These are phyloP conservation scores for Candida stauntonica DNA, from an alignment of 805 yeast genomes.

Conservation along the genomic window DNA sequence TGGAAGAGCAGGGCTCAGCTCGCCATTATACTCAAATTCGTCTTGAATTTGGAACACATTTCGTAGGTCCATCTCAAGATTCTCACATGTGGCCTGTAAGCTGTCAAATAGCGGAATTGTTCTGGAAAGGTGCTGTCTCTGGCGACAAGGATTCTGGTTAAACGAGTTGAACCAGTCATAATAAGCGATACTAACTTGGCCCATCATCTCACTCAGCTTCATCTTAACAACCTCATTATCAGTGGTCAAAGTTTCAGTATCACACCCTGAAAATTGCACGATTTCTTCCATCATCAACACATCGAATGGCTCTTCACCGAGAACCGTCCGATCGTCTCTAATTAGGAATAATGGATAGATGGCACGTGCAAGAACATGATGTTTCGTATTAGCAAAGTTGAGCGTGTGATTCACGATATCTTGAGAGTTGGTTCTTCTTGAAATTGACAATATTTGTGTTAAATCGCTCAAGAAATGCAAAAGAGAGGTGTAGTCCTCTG, in stretches of 20 bases:
- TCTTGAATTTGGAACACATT: conserved; percentile 32
- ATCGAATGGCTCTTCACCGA: conserved; percentile 44
- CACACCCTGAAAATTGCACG: conserved; percentile 38
- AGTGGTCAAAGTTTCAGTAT: conserved; percentile 29
- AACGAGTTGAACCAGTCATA: conserved; percentile 40
- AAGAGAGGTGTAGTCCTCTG: conserved; percentile 27
- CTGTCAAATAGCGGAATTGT: conserved; percentile 66
- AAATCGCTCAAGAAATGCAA: conserved; percentile 35
- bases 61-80: conserved; percentile 47
- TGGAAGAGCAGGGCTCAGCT: conserved; percentile 47
- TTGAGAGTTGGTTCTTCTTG: conserved; percentile 26
- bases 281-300: conserved; percentile 40
- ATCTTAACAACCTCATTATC: conserved; percentile 22
- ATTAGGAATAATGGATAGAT: conserved; percentile 56
- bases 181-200: conserved; percentile 45
- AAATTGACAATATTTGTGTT: conserved; percentile 30
- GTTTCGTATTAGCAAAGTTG: conserved; percentile 31
- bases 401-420: conserved; percentile 31
- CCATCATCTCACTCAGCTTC: conserved; percentile 31
- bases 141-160: conserved; percentile 73
- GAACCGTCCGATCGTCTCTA: conserved; percentile 55
- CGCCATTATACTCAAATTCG: conserved; percentile 18
- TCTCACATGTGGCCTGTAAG: conserved; percentile 70
- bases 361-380: conserved; percentile 53
- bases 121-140: conserved; percentile 68